These are phyloP conservation scores for Phyllostachys edulis DNA, from an alignment of 176 grass and related monocot species.

Conservation along the genomic window DNA sequence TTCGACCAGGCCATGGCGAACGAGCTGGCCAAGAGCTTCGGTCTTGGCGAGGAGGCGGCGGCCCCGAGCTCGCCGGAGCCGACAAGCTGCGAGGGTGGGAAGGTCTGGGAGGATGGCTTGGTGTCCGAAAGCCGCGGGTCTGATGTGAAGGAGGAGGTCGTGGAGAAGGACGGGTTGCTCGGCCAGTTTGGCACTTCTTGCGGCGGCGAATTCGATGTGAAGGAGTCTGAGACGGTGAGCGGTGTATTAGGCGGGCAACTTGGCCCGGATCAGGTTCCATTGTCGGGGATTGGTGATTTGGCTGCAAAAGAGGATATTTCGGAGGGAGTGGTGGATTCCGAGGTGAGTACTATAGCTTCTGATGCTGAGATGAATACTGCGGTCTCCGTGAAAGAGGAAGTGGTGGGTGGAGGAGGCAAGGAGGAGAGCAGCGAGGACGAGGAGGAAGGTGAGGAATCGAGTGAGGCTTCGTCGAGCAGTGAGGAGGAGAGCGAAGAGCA, in stretches of 20 bases:
- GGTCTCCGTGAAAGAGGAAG: neutral
- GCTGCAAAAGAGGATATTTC: conserved; percentile 2
- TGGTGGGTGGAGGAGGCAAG: neutral
- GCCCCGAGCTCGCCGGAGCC: neutral
- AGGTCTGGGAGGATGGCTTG: neutral
- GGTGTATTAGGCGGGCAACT: neutral
- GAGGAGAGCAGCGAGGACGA: conserved; percentile 30
- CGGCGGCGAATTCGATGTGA: conserved; percentile 2
- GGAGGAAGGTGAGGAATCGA: conserved; percentile 29
- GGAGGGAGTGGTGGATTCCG: neutral
- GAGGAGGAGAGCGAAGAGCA: conserved; percentile 31
- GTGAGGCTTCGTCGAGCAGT: conserved; percentile 40
- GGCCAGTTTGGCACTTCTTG: neutral
- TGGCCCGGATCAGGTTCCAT: neutral
- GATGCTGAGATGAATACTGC: conserved; percentile 6
- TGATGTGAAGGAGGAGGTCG: conserved; percentile 13
- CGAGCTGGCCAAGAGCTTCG: conserved; percentile 27
- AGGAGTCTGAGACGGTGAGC: conserved; percentile 6
- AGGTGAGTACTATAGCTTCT: neutral
- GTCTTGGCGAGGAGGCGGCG: conserved; percentile 12
- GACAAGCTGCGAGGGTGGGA: neutral
- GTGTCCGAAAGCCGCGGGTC: neutral
- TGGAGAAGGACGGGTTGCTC: neutral
- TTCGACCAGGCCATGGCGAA: conserved; percentile 43
- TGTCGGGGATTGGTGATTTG: conserved; percentile 12